Conservation (phyloP, 2,329 filamentous ascomycete species). For the Penicillium rolfsii region DNA sequence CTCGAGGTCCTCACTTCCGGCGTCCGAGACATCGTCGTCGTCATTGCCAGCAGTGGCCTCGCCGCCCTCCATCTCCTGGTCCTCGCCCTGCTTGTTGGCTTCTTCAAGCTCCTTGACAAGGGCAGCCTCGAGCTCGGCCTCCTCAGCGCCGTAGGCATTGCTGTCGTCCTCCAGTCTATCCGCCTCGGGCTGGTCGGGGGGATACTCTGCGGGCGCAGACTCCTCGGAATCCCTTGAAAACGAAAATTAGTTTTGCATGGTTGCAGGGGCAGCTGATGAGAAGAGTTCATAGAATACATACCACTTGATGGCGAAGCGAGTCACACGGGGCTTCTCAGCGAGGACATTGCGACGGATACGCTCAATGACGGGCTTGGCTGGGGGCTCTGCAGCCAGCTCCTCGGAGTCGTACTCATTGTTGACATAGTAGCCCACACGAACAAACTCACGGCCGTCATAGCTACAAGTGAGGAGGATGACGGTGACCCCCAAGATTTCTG, state of each 20-base stretch:
- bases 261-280: background rate
- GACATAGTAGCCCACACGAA: conserved; percentile 98
- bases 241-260: conserved; percentile 16
- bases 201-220: conserved; percentile 91
- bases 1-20: conserved; percentile 77
- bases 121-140: conserved; percentile 72
- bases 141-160: conserved; percentile 87
- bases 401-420: conserved; percentile 98
- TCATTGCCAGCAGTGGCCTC: conserved; percentile 58
- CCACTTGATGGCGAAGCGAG: conserved; percentile 98
- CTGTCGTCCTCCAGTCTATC: conserved; percentile 81
- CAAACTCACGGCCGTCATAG: conserved; percentile 95
- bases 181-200: conserved; percentile 95
- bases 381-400: conserved; percentile 84
- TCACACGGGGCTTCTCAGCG: conserved; percentile 95
- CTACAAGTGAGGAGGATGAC: conserved; percentile 95
- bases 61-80: conserved; percentile 74
- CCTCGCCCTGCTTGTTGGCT: conserved; percentile 55
- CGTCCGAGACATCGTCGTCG: conserved; percentile 73
- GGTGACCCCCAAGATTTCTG: conserved; percentile 94
- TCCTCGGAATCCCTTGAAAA: conserved; percentile 87
- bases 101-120: conserved; percentile 57
- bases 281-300: conserved; percentile 49
- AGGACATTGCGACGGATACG: conserved; percentile 90
- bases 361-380: conserved; percentile 88